Conservation (phyloP, 2,329 filamentous ascomycete genomes). For the Trichophyton benhamiae region DNA sequence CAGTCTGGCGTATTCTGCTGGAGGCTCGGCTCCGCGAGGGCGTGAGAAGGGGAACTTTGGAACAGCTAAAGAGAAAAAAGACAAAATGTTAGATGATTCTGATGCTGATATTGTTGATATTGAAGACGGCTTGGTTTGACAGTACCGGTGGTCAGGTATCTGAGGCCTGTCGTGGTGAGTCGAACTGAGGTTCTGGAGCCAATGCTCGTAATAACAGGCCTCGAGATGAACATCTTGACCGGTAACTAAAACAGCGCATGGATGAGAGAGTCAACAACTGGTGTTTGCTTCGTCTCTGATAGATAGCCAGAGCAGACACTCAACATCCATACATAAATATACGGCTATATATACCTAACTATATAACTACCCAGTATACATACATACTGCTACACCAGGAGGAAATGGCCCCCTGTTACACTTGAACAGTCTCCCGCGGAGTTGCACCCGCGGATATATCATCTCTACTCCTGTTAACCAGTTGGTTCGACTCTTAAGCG, state of each 20-base stretch:
- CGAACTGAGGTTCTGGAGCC: background rate
- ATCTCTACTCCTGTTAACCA: background rate
- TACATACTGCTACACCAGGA: no score
- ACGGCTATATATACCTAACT: background rate
- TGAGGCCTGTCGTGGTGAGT: background rate
- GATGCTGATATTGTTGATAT: background rate
- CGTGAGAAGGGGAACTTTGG: conserved; percentile 31
- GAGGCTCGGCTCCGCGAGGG: conserved; percentile 30
- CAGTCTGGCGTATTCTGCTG: conserved; percentile 35
- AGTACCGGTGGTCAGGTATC: background rate
- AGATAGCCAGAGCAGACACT: no score
- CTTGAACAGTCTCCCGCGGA: background rate
- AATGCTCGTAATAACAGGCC: background rate
- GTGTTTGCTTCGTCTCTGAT: no score
- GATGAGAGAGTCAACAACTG: no score
- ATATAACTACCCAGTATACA: background rate
- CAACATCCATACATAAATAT: background rate
- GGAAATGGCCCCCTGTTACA: background rate
- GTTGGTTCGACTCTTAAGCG: no score
- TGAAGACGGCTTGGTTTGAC: background rate
- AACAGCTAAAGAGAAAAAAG: conserved; percentile 1
- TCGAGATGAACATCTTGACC: background rate
- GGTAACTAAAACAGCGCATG: no score
- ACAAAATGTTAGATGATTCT: no score
- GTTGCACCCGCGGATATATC: background rate